A percentile compares a stretch with the other conserved stretches of the same genome.
Conservation (phyloP, 768 basidiomycete species). For the Leccinum longicurvipes region DNA sequence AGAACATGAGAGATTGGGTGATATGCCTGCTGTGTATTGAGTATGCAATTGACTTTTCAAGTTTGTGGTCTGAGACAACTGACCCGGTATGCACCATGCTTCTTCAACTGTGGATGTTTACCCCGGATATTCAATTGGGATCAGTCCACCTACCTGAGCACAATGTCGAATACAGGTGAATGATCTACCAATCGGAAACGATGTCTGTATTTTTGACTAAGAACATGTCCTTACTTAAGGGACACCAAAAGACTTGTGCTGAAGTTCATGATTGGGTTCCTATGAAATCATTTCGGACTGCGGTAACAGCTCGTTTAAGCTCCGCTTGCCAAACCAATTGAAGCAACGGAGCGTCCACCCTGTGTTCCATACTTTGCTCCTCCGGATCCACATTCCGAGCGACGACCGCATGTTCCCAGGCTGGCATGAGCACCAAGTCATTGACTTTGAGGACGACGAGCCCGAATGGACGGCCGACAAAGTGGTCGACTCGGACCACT, state of each 20-base stretch:
- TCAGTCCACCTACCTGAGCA: no score
- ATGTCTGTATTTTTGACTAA: no score
- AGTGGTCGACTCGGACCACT: no score
- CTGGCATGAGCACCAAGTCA: not conserved
- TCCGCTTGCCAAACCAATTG: not conserved
- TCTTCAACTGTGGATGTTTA: no score
- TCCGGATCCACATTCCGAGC: not conserved
- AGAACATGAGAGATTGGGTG: no score
- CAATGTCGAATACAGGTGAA: no score
- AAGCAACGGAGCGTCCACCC: not conserved
- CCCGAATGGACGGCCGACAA: not conserved
- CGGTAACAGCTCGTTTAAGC: not conserved
- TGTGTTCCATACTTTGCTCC: not conserved
- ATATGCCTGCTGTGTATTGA: no score
- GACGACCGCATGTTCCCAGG: not conserved
- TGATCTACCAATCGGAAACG: no score
- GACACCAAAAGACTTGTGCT: not conserved
- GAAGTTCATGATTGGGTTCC: not conserved
- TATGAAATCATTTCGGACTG: not conserved
- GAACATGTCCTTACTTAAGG: not conserved
- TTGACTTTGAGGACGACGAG: not conserved
- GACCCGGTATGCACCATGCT: no score
- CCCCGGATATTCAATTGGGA: no score
- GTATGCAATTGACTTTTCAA: no score
- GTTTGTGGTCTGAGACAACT: no score